A percentile compares a stretch with the other conserved stretches of the same genome.
These are phyloP conservation scores for Rhytidiadelphus loreus DNA, from an alignment of 225 moss, liverwort and hornwort genomes.

Conservation along the genomic window DNA sequence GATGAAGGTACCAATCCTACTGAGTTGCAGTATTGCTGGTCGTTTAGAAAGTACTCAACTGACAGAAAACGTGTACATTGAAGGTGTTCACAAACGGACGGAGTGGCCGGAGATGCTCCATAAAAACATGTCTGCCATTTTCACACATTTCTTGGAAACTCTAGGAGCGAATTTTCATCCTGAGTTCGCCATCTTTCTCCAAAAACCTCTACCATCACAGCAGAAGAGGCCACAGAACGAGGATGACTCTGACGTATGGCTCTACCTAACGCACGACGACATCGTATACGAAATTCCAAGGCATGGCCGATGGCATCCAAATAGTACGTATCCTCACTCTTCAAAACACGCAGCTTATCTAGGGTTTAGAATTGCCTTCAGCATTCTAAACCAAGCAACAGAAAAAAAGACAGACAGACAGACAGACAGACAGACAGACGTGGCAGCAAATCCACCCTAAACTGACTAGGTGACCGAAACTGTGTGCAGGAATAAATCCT, in stretches of 20 bases:
- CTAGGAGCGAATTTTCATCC: neutral
- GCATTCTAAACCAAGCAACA: neutral
- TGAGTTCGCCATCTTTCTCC: slow-evolving; percentile 6
- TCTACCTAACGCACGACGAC: slow-evolving; percentile 28
- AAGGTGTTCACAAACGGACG: slow-evolving; percentile 15
- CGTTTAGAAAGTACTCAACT: neutral
- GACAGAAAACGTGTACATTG: neutral
- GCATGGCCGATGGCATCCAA: slow-evolving; percentile 46
- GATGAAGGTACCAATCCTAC: neutral
- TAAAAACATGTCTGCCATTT: slow-evolving; percentile 1
- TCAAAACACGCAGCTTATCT: neutral
- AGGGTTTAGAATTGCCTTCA: neutral
- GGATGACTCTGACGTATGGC: slow-evolving; percentile 27
- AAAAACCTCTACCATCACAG: slow-evolving; percentile 9
- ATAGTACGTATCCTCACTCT: slow-evolving; percentile 13
- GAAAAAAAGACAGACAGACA: too few relatives aligned
- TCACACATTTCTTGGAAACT: slow-evolving; percentile 4
- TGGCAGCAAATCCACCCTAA: neutral
- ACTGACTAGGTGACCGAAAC: neutral
- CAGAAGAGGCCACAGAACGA: slow-evolving; percentile 3
- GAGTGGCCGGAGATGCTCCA: slow-evolving; percentile 45
- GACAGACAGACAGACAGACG: neutral
- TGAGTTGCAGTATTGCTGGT: neutral
- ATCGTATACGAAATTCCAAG: slow-evolving; percentile 34
- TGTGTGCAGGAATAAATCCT: slow-evolving; percentile 29